Conservation (phyloP, 768 basidiomycete genomes). For the Boletus subcaerulescens region DNA sequence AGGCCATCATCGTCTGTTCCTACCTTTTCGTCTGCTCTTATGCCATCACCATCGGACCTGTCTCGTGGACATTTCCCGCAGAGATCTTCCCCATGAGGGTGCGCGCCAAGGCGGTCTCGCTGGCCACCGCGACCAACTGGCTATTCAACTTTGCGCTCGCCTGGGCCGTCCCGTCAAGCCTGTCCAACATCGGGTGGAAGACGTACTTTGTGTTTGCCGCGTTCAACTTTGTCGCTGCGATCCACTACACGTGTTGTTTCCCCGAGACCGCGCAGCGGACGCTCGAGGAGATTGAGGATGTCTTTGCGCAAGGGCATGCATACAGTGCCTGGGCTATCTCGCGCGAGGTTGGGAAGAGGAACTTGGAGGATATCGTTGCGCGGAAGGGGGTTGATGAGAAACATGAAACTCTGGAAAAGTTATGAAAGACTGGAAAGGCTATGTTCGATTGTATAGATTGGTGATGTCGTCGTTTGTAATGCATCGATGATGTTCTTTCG, state of each 20-base stretch:
- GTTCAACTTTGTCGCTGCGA: constrained; percentile 69
- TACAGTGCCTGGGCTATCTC: constrained; percentile 73
- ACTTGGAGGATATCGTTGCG: constrained; percentile 46
- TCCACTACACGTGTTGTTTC: constrained; percentile 77
- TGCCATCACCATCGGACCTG: constrained; percentile 74
- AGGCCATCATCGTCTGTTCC: constrained; percentile 72
- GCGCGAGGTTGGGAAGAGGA: constrained; percentile 60
- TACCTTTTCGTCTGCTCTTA: constrained; percentile 76
- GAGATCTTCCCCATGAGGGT: constrained; percentile 69
- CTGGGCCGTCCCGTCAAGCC: constrained; percentile 71
- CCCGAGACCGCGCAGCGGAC: constrained; percentile 73
- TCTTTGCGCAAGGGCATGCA: constrained; percentile 65
- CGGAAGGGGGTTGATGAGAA: constrained; percentile 14
- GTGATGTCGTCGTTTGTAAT: too few relatives aligned
- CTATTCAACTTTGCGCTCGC: constrained; percentile 72
- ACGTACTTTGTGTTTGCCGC: constrained; percentile 77
- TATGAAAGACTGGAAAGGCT: background rate
- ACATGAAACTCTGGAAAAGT: background rate
- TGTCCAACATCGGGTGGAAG: constrained; percentile 66
- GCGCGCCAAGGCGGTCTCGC: constrained; percentile 56
- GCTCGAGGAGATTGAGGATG: constrained; percentile 77
- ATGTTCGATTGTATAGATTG: too few relatives aligned
- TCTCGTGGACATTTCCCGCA: constrained; percentile 72
- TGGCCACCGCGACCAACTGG: constrained; percentile 51
- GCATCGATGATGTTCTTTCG: background rate